Base-by-base conservation (phyloP, 306 rosid genomes). In the Amphicarpaea edgeworthii region DNA sequence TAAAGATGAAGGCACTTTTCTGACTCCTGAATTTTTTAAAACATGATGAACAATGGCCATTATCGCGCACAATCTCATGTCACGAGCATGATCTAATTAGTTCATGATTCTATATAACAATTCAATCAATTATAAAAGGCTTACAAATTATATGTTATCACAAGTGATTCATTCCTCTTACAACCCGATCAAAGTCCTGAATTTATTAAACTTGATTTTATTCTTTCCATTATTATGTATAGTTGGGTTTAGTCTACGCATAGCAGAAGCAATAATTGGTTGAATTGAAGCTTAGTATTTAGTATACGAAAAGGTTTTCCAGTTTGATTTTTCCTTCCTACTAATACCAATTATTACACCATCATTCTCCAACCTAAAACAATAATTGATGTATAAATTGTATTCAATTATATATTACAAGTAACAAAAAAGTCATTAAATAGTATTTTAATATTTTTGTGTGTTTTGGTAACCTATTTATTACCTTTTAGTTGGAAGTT, bases 1-100 rank as follows among this genome's bases (percentile, higher is more conserved):
- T 68, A 30, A 54, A 76, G 55, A 54, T 68, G 79, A 77, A 42
- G 30, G 12, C 46, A 67, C 50, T 68, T 68, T 12, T 19, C 19
- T 41, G 1, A 64, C 69, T 47, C 37, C 14, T 20, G 12, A 9
- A 37, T 26, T 45, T 46, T 16, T 24, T 59, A 26, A 62, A 50
- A 37, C n/a, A 34, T n/a, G 3, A 5, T 24, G 16, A 23, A 38
- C 26, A 70, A 15, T 66, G 19, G 11, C 8, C 32, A 40, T 41
- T 53, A 43, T 51, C 54, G 12, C 2, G 69, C 32, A 57, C 53
- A 66, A 40, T 45, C 76, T 68, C 61, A 58, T 23, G 50, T 58
- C 12, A 54, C 21, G 6, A 30, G 15, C 70, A 59, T 46, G 19
- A 43, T 68, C 76, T 30, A 10, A 5, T 68, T 57, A 32, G 49